A percentile compares a stretch with the other conserved stretches of the same genome.
These are phyloP conservation scores for Euphorbia schlechtendalii DNA, from an alignment of 441 rosid species.

Conservation along the genomic window DNA sequence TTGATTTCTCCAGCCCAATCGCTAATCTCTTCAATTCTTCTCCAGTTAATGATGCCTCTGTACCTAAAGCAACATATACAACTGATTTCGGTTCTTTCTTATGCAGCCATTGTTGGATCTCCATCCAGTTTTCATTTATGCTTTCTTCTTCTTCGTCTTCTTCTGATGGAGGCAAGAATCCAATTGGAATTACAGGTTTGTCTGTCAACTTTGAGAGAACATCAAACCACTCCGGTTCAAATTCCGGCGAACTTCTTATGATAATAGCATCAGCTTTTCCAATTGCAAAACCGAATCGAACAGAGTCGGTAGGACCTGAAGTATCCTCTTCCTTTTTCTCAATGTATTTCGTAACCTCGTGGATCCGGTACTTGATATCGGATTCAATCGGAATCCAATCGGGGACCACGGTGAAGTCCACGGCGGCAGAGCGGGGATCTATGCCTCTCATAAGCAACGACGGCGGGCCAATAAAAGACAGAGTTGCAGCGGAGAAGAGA, in stretches of 20 bases:
- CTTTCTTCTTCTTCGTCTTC: conserved; percentile 18
- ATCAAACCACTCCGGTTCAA: conserved; percentile 58
- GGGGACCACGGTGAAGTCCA: conserved; percentile 53
- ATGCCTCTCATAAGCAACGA: conserved; percentile 2
- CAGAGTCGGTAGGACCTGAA: conserved; percentile 35
- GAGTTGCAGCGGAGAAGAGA: conserved; percentile 29
- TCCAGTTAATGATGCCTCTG: conserved; percentile 36
- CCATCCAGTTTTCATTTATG: conserved; percentile 25
- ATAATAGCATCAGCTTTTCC: conserved; percentile 37
- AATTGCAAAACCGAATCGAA: conserved; percentile 38
- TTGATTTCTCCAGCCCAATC: conserved; percentile 51
- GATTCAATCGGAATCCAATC: conserved; percentile 56
- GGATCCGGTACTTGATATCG: conserved; percentile 32
- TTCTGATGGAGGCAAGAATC: conserved; percentile 45
- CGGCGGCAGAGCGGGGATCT: conserved; percentile 23
- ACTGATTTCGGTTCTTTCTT: conserved; percentile 37
- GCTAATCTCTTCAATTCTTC: conserved; percentile 45
- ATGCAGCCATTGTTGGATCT: conserved; percentile 41
- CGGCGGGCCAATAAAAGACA: conserved; percentile 29
- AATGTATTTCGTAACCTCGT: conserved; percentile 40
- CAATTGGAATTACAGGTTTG: conserved; percentile 48
- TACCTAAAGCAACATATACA: conserved; percentile 54
- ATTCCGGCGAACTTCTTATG: conserved; percentile 42
- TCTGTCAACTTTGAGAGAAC: conserved; percentile 28
- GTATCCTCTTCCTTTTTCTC: conserved; percentile 43